Conservation (phyloP, 331 rosid species). For the Spiraea crenata region DNA sequence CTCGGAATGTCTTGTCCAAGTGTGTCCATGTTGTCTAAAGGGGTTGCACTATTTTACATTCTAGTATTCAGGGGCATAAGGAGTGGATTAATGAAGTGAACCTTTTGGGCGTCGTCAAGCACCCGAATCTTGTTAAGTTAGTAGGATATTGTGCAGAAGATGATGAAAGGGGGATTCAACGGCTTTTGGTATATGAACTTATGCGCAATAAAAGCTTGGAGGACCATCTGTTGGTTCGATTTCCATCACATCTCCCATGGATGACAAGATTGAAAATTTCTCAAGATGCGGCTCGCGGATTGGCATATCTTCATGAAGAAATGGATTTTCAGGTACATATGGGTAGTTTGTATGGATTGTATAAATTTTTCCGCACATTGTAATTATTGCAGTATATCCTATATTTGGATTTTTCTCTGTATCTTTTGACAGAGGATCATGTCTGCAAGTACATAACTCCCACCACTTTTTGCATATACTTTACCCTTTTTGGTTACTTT, state of each 20-base stretch:
- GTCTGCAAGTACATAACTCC: constrained; percentile 20
- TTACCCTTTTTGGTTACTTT: constrained; percentile 12
- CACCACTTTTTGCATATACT: constrained; percentile 9
- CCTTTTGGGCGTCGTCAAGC: constrained; percentile 83
- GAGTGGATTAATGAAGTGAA: constrained; percentile 98
- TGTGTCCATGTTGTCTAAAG: constrained; percentile 21
- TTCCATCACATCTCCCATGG: constrained; percentile 66
- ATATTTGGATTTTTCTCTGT: too few species aligned
- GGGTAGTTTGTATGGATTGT: neutral
- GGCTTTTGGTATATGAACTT: constrained; percentile 90
- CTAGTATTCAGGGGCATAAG: constrained; percentile 89
- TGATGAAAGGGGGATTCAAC: constrained; percentile 95
- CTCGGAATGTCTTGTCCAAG: neutral
- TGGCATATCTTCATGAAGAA: constrained; percentile 92
- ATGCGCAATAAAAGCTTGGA: constrained; percentile 86
- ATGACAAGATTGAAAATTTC: constrained; percentile 65
- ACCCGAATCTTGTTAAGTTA: constrained; percentile 80
- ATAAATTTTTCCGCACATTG: neutral
- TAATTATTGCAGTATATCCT: neutral
- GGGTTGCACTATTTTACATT: constrained; percentile 29
- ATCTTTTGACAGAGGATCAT: neutral
- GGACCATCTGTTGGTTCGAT: constrained; percentile 81
- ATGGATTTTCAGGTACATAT: constrained; percentile 90
- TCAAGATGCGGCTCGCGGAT: constrained; percentile 89
- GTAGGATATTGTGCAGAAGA: constrained; percentile 99